These are phyloP conservation scores for Fusarium algeriense DNA, from an alignment of 2,329 filamentous ascomycete species.

Conservation along the genomic window DNA sequence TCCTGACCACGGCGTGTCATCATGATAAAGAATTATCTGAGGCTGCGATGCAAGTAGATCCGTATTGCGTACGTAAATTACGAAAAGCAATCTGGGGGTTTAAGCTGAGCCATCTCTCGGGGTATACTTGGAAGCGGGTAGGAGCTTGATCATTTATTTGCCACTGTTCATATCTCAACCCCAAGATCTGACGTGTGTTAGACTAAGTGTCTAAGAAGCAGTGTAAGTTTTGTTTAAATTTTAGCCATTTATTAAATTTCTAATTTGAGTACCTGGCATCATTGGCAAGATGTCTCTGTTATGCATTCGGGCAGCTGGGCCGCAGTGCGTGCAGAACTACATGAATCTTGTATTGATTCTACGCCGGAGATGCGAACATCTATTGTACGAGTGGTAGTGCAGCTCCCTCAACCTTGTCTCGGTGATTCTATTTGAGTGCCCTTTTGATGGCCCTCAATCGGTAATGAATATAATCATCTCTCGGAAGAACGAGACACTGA, in stretches of 20 bases:
- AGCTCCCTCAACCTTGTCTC: background rate
- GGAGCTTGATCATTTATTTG: background rate
- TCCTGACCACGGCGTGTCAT: background rate
- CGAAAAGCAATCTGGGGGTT: background rate
- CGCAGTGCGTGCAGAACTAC: background rate
- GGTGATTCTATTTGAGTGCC: background rate
- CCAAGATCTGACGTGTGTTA: background rate
- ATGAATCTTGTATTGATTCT: background rate
- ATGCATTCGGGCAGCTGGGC: background rate
- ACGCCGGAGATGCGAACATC: background rate
- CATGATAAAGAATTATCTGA: background rate
- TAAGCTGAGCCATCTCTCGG: background rate
- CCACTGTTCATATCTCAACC: background rate
- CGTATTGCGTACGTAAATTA: background rate
- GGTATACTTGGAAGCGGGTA: background rate
- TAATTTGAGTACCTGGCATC: background rate
- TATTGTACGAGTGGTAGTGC: background rate
- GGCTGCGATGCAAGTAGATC: background rate
- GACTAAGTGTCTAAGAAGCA: background rate
- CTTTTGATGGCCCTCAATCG: background rate
- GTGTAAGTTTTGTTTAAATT: background rate
- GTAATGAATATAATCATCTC: too few species aligned
- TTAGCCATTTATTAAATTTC: constrained; percentile 1
- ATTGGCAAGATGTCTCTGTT: background rate
- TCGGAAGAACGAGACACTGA: too few species aligned